Conservation (phyloP, 1,284 basidiomycete genomes). For the Apiotrichum montevideense region DNA sequence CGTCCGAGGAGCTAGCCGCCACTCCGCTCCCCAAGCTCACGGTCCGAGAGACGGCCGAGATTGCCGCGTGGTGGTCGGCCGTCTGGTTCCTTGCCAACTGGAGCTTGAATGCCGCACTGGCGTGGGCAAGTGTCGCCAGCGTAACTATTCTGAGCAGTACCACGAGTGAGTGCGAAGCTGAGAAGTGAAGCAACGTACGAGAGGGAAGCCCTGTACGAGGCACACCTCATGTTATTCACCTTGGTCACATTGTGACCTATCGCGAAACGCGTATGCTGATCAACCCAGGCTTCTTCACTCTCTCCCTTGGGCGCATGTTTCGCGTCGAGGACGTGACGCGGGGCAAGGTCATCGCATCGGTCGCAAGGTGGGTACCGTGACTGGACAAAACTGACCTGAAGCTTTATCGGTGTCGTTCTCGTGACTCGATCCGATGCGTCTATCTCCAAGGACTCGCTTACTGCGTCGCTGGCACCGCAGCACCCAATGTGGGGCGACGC, state of each 20-base stretch:
- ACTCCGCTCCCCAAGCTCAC: conserved; percentile 51
- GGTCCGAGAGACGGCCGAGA: conserved; percentile 61
- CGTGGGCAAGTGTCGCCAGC: conserved; percentile 82
- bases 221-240: too few species aligned
- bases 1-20: background rate
- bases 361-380: conserved; percentile 42
- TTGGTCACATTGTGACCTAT: too few species aligned
- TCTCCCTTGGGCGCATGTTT: conserved; percentile 76
- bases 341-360: conserved; percentile 72
- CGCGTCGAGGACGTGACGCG: conserved; percentile 72
- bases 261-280: too few species aligned
- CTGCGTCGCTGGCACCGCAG: conserved; percentile 13
- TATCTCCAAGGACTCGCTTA: conserved; percentile 12
- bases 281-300: conserved; percentile 80
- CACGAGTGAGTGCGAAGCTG: conserved; percentile 60
- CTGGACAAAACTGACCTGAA: conserved; percentile 32
- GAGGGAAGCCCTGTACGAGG: too few species aligned
- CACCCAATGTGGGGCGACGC: conserved; percentile 62
- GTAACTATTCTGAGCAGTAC: conserved; percentile 81
- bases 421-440: conserved; percentile 75
- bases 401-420: conserved; percentile 76
- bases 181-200: background rate
- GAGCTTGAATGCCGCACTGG: conserved; percentile 72
- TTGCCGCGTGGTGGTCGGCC: conserved; percentile 72
- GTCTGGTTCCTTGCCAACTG: conserved; percentile 92